Percentiles rank a stretch among this genome's conserved stretches.
Conservation (phyloP, 768 basidiomycete species). For the Naganishia friedmannii region DNA sequence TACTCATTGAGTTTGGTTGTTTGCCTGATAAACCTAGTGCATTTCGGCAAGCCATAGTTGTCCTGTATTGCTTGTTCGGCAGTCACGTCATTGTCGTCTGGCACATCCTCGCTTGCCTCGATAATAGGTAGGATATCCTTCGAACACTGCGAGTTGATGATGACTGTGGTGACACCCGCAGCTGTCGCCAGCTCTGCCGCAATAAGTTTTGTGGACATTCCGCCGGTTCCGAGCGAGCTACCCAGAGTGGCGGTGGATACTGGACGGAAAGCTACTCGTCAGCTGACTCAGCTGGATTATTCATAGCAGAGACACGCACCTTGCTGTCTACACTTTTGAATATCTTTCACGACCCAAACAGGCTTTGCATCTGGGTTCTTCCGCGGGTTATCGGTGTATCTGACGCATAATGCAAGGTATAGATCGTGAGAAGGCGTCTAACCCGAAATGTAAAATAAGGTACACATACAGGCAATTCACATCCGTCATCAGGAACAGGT, state of each 20-base stretch:
- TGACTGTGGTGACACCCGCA: constrained; percentile 87
- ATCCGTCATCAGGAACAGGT: constrained; percentile 91
- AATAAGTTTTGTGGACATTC: constrained; percentile 98
- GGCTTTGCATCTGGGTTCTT: constrained; percentile 77
- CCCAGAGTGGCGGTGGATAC: constrained; percentile 91
- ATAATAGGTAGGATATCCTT: constrained; percentile 75
- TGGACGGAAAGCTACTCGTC: constrained; percentile 46
- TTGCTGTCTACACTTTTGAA: constrained; percentile 73
- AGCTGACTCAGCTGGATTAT: not conserved
- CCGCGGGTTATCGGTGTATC: constrained; percentile 88
- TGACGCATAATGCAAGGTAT: constrained; percentile 5
- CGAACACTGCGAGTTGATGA: constrained; percentile 78
- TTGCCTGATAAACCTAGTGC: constrained; percentile 72
- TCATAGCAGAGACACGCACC: constrained; percentile 56
- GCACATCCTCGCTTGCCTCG: constrained; percentile 52
- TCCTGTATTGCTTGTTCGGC: constrained; percentile 2
- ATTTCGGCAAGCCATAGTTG: constrained; percentile 59
- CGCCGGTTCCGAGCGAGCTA: constrained; percentile 89
- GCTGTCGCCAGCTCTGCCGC: constrained; percentile 96
- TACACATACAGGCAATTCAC: constrained; percentile 70
- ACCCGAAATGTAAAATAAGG: not conserved
- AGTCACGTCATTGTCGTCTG: constrained; percentile 19
- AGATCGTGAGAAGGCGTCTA: not conserved
- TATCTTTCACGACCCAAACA: constrained; percentile 78
- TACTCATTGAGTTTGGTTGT: constrained; percentile 50